Evolutionary conservation across 306 rosid genomes (phyloP).

Genomic region (Gastrolobium bilobum): DNA sequence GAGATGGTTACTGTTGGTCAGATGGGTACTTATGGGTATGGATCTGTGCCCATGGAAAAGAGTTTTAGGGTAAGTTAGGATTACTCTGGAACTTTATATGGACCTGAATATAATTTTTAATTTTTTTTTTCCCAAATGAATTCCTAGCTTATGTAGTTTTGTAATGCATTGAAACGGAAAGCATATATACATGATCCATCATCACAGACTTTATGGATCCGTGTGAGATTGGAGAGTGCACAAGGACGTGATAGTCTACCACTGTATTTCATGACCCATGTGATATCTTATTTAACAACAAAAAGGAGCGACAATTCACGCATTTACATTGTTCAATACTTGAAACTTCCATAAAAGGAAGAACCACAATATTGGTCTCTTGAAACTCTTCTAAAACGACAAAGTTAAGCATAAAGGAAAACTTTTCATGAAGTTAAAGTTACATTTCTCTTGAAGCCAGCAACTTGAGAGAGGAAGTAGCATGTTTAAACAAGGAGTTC

Average conservation of each 20-base stretch:
- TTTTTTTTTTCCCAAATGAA: background rate
- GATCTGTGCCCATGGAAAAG: conserved; percentile 78
- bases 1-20: conserved; percentile 68
- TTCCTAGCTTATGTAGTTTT: background rate
- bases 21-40: conserved; percentile 80
- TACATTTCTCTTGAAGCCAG: conserved; percentile 25
- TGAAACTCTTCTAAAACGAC: conserved; percentile 6
- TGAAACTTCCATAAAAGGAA: conserved; percentile 51
- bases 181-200: conserved; percentile 37
- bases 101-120: background rate
- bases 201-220: conserved; percentile 44
- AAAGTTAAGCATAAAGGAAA: background rate
- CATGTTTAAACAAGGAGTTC: background rate
- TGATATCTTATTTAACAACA: conserved; percentile 45
- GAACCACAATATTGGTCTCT: background rate
- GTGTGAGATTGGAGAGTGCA: conserved; percentile 44
- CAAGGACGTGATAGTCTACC: conserved; percentile 26
- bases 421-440: conserved; percentile 33
- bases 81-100: conserved; percentile 13
- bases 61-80: conserved; percentile 80
- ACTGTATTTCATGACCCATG: background rate
- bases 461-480: background rate
- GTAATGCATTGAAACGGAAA: conserved; percentile 36
- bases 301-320: conserved; percentile 21
- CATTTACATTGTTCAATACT: conserved; percentile 33